A percentile compares a stretch with the other conserved stretches of the same genome.
Conservation (phyloP, 108 stramenopile species). For the Phaeodactylum tricornutum region DNA sequence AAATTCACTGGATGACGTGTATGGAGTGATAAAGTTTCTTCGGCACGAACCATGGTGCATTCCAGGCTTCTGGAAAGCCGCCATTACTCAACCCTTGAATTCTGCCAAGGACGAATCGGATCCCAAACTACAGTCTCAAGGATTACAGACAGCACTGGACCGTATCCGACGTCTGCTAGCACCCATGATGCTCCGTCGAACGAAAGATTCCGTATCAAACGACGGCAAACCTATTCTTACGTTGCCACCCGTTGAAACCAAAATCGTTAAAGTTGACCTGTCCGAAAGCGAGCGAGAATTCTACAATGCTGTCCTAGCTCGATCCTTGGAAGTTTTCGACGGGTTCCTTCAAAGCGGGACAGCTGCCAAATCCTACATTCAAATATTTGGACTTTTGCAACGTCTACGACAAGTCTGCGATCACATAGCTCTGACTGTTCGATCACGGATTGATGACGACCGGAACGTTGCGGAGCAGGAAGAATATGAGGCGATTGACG, state of each 20-base stretch:
- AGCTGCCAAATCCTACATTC: slow-evolving; percentile 69
- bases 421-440: slow-evolving; percentile 73
- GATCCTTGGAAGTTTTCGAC: slow-evolving; percentile 63
- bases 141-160: slow-evolving; percentile 32
- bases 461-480: slow-evolving; percentile 9
- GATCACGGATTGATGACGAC: slow-evolving; percentile 32
- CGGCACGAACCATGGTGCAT: slow-evolving; percentile 79
- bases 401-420: slow-evolving; percentile 74
- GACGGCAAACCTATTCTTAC: slow-evolving; percentile 68
- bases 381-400: slow-evolving; percentile 71
- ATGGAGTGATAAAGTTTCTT: slow-evolving; percentile 65
- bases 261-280: slow-evolving; percentile 44
- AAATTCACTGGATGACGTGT: slow-evolving; percentile 73
- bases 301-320: slow-evolving; percentile 59
- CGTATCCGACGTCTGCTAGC: slow-evolving; percentile 56
- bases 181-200: slow-evolving; percentile 69
- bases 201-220: slow-evolving; percentile 55
- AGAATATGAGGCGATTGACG: no score
- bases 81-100: slow-evolving; percentile 33
- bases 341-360: slow-evolving; percentile 57
- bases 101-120: slow-evolving; percentile 10
- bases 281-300: slow-evolving; percentile 63
- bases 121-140: not conserved
- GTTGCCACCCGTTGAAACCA: slow-evolving; percentile 65
- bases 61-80: slow-evolving; percentile 55